Base-by-base conservation (phyloP, 257 asterid genomes). In the Solanum sejunctum region DNA sequence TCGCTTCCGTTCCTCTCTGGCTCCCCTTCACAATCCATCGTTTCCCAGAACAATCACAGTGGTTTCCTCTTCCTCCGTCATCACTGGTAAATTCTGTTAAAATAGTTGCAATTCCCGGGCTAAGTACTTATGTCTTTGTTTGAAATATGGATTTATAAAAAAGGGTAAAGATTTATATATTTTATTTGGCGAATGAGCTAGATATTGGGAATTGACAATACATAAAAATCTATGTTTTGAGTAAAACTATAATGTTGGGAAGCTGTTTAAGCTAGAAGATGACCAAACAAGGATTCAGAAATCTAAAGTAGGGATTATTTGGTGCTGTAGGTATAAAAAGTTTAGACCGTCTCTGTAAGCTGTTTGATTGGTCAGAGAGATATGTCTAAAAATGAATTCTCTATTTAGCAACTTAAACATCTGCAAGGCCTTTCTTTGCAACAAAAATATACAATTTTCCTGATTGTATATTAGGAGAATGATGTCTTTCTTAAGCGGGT, bases 1-100 rank as follows among this genome's bases (percentile, higher is more conserved):
- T 69, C 84, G 39, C 45, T 63, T 70, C 32, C 80, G 61, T 81
- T 78, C 64, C 49, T 16, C 49, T 41, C 9, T 67, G 72, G 84
- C 81, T 32, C 60, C 79, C 83, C 78, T 69, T 84, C 80, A 54
- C 78, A 60, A n/a, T 78, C 85, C 16, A 60, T 61, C 70, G 16
- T 78, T 69, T 15, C 28, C 43, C 58, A 54, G 23, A 49, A 66
- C 51, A 86, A 84, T 12, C 51, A 18, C 80, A 54, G 54, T 79
- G 23, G 47, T 64, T 28, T 80, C 85, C 69, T 81, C 87, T 49
- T 77, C 88, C 61, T 86, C 90, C 10, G 78, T 78, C n/a, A 55
- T 72, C 36, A 54, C 86, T 1, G 91, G 92, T 89, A 79, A 13
- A 9, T 63, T 26, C 20, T 7, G 4, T 71, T 71, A 3, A 9